A percentile compares a stretch with the other conserved stretches of the same genome.
These are phyloP conservation scores for Echinochloa phyllopogon DNA, from an alignment of 176 grass and related monocot genomes.

Conservation along the genomic window DNA sequence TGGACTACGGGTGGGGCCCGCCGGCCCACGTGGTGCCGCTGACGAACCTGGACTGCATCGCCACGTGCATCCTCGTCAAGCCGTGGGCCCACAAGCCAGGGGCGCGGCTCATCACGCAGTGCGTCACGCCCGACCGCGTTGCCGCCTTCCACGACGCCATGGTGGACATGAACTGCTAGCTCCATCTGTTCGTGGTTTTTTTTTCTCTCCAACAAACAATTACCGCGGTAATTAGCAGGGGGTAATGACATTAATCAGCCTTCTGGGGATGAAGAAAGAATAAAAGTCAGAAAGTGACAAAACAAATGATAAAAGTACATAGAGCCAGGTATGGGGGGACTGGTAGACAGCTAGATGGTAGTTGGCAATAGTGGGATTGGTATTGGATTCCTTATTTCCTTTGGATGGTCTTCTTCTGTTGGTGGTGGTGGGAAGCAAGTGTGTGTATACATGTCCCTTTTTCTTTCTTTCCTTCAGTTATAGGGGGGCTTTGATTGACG, in stretches of 20 bases:
- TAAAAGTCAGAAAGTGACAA: slow-evolving; percentile 8
- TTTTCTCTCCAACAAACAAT: not conserved
- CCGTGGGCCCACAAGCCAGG: slow-evolving; percentile 80
- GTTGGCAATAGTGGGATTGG: slow-evolving; percentile 44
- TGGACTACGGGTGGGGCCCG: slow-evolving; percentile 89
- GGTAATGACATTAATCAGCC: slow-evolving; percentile 8
- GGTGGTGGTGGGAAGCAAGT: slow-evolving; percentile 20
- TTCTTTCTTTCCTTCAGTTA: slow-evolving; percentile 26
- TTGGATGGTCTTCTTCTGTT: slow-evolving; percentile 10
- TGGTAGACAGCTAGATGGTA: slow-evolving; percentile 41
- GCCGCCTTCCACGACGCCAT: slow-evolving; percentile 77
- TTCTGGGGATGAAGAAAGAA: not conserved
- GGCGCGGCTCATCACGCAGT: slow-evolving; percentile 87
- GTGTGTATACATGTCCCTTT: slow-evolving; percentile 14
- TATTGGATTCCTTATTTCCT: slow-evolving; percentile 59
- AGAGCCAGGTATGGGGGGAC: slow-evolving; percentile 29
- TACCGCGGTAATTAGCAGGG: not conserved
- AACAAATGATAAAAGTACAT: slow-evolving; percentile 18
- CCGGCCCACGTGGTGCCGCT: slow-evolving; percentile 85
- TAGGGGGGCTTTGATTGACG: slow-evolving; percentile 16
- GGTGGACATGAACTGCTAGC: slow-evolving; percentile 52
- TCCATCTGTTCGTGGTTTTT: not conserved
- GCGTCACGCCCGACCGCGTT: slow-evolving; percentile 64
- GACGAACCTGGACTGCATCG: slow-evolving; percentile 92
- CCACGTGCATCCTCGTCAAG: slow-evolving; percentile 95